Conservation (phyloP, 2,329 filamentous ascomycete species). For the Sporothrix variecibatus region DNA sequence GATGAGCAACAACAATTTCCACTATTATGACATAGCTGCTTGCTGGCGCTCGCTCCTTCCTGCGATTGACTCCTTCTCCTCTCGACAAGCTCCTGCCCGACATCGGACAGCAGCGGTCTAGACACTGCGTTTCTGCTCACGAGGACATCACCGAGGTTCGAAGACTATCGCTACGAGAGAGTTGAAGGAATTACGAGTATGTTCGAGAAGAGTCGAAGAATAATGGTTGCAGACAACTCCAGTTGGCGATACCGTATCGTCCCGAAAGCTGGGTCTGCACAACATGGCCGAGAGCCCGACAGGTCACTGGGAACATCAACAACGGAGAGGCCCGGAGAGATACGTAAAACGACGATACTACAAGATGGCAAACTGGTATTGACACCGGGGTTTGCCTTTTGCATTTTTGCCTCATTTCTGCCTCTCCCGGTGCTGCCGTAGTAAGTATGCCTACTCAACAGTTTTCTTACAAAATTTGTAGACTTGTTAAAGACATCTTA, state of each 20-base stretch:
- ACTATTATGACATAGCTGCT: constrained; percentile 17
- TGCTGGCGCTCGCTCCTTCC: neutral
- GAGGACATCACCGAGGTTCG: neutral
- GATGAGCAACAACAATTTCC: neutral
- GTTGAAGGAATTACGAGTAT: neutral
- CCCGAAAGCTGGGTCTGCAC: neutral
- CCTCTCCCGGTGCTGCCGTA: neutral
- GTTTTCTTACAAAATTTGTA: neutral
- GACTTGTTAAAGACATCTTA: neutral
- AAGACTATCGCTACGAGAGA: neutral
- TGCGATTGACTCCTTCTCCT: neutral
- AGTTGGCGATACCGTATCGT: neutral
- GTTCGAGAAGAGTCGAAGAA: no score
- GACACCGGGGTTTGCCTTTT: neutral
- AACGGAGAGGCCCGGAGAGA: neutral
- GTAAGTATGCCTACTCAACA: neutral
- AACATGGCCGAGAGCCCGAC: neutral
- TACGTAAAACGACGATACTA: no score
- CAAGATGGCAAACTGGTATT: neutral
- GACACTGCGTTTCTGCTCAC: neutral
- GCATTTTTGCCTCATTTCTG: neutral
- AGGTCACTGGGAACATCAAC: neutral
- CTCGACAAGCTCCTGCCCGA: neutral
- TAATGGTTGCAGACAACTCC: no score
- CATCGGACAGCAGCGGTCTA: neutral